Base-by-base conservation (phyloP, 2,329 filamentous ascomycete genomes). In the Fusarium nelsonii region DNA sequence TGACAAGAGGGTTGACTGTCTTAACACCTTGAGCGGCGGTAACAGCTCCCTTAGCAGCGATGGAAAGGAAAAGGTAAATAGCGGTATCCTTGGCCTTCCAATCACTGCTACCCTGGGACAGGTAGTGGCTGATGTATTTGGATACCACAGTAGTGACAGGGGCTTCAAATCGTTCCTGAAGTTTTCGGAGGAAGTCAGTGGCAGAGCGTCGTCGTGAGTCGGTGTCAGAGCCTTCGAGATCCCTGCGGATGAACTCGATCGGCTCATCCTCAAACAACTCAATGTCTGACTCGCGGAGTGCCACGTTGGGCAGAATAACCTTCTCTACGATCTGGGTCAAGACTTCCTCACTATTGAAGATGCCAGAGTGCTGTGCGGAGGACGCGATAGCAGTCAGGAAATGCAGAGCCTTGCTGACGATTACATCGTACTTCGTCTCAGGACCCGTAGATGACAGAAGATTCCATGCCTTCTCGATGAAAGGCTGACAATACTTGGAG, bases 81-180 rank as follows among this genome's bases (percentile, higher is more conserved):
- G 96, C 96, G 1, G 95, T 98, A 76, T 99, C 96, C 83, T 99
- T 99, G 49, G 94, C 90, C 80, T 97, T 97, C 96, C 96, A 99
- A 78, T 97, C 94, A 18, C 86, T 84, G 79, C 92, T 92, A 57
- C 89, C 87, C 75, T 94, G 94, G 56, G 91, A 86, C 30, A 99
- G 85, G 77, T 97, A 97, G 78, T 94, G 92, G 65, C 91, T 88
- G 74, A 97, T 92, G 81, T 98, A 97, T 72, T 88, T 90, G 67
- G 90, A 91, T 23, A 97, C 94, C n/a, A 97, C 92, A 53, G 85
- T 87, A 0, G 95, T 98, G 45, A 98, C 95, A 3, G 92, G 84
- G 57, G 84, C 83, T 78, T 97, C 94, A 73, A 97, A 98, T 71
- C 92, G 93, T 74, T 95, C 92, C 76, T 97, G 91, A 46, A 99